Conservation (phyloP, 768 basidiomycete species). For the Neoboletus magnificus region DNA sequence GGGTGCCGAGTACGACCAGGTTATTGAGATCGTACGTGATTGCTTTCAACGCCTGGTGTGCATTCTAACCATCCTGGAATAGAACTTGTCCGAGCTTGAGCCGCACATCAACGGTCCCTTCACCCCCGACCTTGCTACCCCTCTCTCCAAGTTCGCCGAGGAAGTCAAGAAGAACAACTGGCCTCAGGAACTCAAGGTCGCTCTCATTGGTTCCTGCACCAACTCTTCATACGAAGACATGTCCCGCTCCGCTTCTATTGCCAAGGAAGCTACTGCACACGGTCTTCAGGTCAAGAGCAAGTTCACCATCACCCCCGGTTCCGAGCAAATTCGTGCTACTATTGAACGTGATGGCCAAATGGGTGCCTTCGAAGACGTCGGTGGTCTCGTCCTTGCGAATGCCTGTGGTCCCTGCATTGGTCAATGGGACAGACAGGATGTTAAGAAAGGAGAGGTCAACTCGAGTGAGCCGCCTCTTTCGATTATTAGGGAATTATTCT, state of each 20-base stretch:
- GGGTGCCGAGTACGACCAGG: constrained; percentile 88
- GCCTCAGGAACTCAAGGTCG: constrained; percentile 97
- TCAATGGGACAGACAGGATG: constrained; percentile 97
- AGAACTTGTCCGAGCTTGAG: constrained; percentile 96
- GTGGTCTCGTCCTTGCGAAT: constrained; percentile 94
- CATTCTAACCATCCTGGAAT: background rate
- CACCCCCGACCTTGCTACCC: constrained; percentile 99
- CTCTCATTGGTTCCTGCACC: constrained; percentile 98
- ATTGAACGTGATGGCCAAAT: constrained; percentile 96
- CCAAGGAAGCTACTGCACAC: constrained; percentile 80
- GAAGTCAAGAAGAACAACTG: constrained; percentile 94
- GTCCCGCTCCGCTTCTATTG: constrained; percentile 95
- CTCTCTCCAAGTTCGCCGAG: constrained; percentile 90
- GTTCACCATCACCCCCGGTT: constrained; percentile 98
- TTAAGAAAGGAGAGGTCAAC: constrained; percentile 95
- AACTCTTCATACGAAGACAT: constrained; percentile 99
- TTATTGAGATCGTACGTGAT: constrained; percentile 79
- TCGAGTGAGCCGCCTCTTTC: constrained; percentile 63
- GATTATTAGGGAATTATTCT: background rate
- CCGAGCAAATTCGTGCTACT: constrained; percentile 97
- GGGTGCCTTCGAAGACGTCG: constrained; percentile 78
- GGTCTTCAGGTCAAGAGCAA: constrained; percentile 87
- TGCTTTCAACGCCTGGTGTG: background rate
- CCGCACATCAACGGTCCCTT: constrained; percentile 99
- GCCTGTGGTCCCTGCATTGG: constrained; percentile 99